phyloP scores from a whole-genome alignment of 192 early-diverging fungal genomes.

The Coemansia brasiliensis region DNA sequence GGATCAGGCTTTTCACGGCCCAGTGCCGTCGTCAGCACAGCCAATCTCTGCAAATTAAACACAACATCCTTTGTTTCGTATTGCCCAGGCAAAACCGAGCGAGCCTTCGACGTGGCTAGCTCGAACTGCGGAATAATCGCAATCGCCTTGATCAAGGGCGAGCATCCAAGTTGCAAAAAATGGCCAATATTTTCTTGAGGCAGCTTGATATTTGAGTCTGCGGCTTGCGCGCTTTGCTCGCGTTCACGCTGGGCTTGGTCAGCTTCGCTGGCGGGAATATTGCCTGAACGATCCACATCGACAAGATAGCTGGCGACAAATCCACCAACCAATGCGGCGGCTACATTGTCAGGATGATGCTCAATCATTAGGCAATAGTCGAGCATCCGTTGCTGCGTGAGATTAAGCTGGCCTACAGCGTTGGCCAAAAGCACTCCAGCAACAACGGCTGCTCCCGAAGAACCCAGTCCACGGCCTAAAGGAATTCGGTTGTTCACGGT shows the following conservation, averaged over 20 bases:
- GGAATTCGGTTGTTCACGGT: constrained; percentile 90
- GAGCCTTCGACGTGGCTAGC: constrained; percentile 87
- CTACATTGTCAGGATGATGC: constrained; percentile 97
- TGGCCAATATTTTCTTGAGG: constrained; percentile 70
- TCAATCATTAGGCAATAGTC: constrained; percentile 93
- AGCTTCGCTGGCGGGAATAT: constrained; percentile 30
- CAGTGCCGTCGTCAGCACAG: constrained; percentile 86
- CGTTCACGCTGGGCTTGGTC: constrained; percentile 15
- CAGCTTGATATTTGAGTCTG: constrained; percentile 15
- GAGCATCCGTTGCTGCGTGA: constrained; percentile 77
- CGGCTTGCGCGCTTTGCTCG: constrained; percentile 21
- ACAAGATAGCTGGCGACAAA: constrained; percentile 87
- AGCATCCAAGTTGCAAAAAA: constrained; percentile 68
- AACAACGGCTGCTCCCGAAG: constrained; percentile 93
- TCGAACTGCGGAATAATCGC: constrained; percentile 89
- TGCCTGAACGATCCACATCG: constrained; percentile 47
- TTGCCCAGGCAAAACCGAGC: constrained; percentile 74
- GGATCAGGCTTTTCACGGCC: constrained; percentile 70
- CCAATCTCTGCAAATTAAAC: constrained; percentile 92
- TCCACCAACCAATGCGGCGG: constrained; percentile 91
- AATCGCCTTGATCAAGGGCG: constrained; percentile 69
- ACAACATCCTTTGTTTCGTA: constrained; percentile 82
- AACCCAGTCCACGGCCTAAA: constrained; percentile 94
- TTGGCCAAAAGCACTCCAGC: constrained; percentile 88
- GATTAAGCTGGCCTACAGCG: constrained; percentile 63